Percentiles rank a stretch among this genome's conserved stretches.
These are phyloP conservation scores for Chaetomidium leptoderma DNA, from an alignment of 495 filamentous ascomycete genomes.

Conservation along the genomic window DNA sequence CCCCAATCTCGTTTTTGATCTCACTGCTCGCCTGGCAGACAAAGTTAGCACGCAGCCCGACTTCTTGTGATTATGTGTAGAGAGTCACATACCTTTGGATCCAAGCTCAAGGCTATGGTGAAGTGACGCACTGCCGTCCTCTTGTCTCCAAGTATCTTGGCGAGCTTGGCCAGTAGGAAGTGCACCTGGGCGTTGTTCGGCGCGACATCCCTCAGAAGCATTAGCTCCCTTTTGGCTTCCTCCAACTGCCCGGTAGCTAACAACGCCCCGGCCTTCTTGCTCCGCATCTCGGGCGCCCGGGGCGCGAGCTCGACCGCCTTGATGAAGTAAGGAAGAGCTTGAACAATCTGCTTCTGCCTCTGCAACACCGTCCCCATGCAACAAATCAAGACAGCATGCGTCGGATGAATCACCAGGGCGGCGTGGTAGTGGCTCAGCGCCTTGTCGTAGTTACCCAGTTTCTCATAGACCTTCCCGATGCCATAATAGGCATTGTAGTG, in stretches of 20 bases:
- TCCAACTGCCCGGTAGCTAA: constrained; percentile 69
- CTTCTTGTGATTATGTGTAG: not conserved
- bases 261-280: constrained; percentile 85
- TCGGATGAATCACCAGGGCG: constrained; percentile 82
- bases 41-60: constrained; percentile 30
- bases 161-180: constrained; percentile 82
- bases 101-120: constrained; percentile 88
- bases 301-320: constrained; percentile 79
- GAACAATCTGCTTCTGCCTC: constrained; percentile 71
- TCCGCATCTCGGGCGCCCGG: constrained; percentile 71
- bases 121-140: constrained; percentile 82
- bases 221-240: constrained; percentile 70
- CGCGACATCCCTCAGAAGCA: constrained; percentile 78
- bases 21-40: constrained; percentile 68
- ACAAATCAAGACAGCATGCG: constrained; percentile 82
- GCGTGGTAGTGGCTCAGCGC: constrained; percentile 87
- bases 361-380: constrained; percentile 88
- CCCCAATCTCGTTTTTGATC: constrained; percentile 91
- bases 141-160: constrained; percentile 76
- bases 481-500: constrained; percentile 99
- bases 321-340: constrained; percentile 73
- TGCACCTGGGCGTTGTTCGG: constrained; percentile 96
- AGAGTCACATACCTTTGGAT: constrained; percentile 72
- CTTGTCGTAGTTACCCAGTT: constrained; percentile 85
- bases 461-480: constrained; percentile 87